Percentiles rank a stretch among this genome's conserved stretches.
phyloP scores from a whole-genome alignment of 441 rosid species.

The Eruca vesicaria region DNA sequence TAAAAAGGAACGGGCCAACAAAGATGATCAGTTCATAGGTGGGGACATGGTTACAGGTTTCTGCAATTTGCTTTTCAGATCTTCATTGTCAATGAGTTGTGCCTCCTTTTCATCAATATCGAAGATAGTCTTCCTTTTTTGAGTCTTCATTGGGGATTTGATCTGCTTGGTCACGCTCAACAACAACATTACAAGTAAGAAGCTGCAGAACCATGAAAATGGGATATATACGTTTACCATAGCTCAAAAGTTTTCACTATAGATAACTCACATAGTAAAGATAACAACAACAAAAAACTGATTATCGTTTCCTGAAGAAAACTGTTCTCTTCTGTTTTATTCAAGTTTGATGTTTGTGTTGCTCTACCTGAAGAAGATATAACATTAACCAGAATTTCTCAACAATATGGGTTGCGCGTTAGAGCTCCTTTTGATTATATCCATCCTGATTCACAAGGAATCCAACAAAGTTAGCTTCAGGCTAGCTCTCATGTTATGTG shows the following conservation, averaged over 20 bases:
- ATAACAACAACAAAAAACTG: slow-evolving; percentile 36
- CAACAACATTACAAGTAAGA: slow-evolving; percentile 21
- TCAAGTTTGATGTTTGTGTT: slow-evolving; percentile 47
- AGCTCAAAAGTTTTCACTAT: too few species aligned
- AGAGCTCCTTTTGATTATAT: too few species aligned
- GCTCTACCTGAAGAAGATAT: slow-evolving; percentile 58
- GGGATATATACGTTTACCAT: background rate
- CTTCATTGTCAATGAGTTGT: slow-evolving; percentile 70
- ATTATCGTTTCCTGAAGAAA: slow-evolving; percentile 31
- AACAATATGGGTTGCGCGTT: too few species aligned
- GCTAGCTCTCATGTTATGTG: too few species aligned
- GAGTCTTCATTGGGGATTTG: slow-evolving; percentile 46
- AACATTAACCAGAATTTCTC: slow-evolving; percentile 14
- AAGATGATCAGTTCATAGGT: slow-evolving; percentile 66
- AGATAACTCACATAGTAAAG: background rate
- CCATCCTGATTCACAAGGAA: slow-evolving; percentile 42
- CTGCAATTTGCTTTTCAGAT: slow-evolving; percentile 57
- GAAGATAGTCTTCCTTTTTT: slow-evolving; percentile 28
- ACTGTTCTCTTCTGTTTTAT: slow-evolving; percentile 26
- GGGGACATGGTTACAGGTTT: slow-evolving; percentile 50
- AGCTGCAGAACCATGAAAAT: slow-evolving; percentile 36
- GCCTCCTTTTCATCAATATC: slow-evolving; percentile 69
- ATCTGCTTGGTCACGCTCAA: slow-evolving; percentile 33
- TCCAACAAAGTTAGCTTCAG: slow-evolving; percentile 13
- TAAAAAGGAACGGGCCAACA: slow-evolving; percentile 64